Base-by-base conservation (phyloP, 2,329 filamentous ascomycete species). In the Xylariaceae sp. region DNA sequence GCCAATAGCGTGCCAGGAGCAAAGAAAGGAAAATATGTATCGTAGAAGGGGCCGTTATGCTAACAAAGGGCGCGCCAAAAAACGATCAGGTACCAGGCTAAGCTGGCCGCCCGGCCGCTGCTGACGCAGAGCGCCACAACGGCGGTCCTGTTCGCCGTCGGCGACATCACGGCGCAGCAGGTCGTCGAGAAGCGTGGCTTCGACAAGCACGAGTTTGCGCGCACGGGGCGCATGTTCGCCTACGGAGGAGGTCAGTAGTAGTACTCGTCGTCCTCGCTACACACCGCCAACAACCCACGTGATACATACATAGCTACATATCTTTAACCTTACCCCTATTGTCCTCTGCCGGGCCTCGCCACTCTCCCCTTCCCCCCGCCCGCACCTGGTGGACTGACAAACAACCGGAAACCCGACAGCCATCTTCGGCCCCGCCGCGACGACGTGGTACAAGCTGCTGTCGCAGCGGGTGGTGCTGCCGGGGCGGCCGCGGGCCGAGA, bases 101-200 rank as follows among this genome's bases (percentile, higher is more conserved):
- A 77, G 60, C 71, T 95, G 57, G 80, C 83, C 49, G 75, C 78
- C 52, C 77, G 84, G 55, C 90, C 90, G 39, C 68, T 96, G 49
- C 76, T 95, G 53, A 96, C 90, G 9, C 87, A 94, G 68, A 85
- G 82, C 57, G 66, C 94, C 50, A 94, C 88, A 36, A 95, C 90
- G 24, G 83, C 86, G 31, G 74, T 96, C 39, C 80, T 98, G 43
- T 98, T 96, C 58, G 89, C 83, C 38, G 85, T 88, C 11, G 92
- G 92, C 51, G 92, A 98, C 64, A 70, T 83, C 40, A 80, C 93
- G 46, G 87, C 92, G 23, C 92, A 98, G 63, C 90, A 96, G 64
- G 70, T 77, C 22, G 84, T 98, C 39, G 90, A 96, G 64, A 80
- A 78, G 59, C 80, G 73, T 52, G 89, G 88, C 13, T 46, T 83